Base-by-base conservation (phyloP, 2,329 filamentous ascomycete species). In the Calonectria crousiana region DNA sequence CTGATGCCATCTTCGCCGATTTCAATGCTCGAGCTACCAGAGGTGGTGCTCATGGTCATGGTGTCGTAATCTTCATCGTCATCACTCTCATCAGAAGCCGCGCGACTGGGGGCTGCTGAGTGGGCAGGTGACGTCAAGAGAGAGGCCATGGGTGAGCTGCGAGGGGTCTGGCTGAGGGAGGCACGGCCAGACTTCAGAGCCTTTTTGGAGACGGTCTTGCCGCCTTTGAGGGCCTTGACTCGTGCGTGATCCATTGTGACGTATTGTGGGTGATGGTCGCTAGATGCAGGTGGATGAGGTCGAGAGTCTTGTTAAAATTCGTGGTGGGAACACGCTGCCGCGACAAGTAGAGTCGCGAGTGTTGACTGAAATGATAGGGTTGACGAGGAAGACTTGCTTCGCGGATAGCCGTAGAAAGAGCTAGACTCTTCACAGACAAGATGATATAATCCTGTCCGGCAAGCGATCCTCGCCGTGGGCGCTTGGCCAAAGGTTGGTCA, bases 131-230 rank as follows among this genome's bases (percentile, higher is more conserved):
- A 93, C 72, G 87, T 88, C 51, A 87, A 83, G 8, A 90, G 87
- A 8, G 92, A 94, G 76, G 86, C 88, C 34, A 87, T 86, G 53
- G 92, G 91, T 20, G 92, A 94, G 38, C 87, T 87, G 71, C 88
- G 87, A 41, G 90, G 89, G 2, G 92, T 93, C 72, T 86, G 86
- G 58, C 85, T 86, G 70, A 89, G 89, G 6, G 91, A 93, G n/a
- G 88, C 89, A 36, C 89, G 87, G n/a, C 89, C 88, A 4, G 89
- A 89, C 74, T 89, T 89, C 52, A 88, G 87, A 28, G 92, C 92
- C 84, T 95, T 95, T 80, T 89, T 90, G 60, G 93, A 95, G 41
- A 91, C 85, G 20, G 93, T 95, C 87, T 95, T 95, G 85, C 91
- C 92, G 85, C 93, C 92, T 75, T 89, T 87, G 73, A 95, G 90